A percentile compares a stretch with the other conserved stretches of the same genome.
Evolutionary conservation across 2,329 filamentous ascomycete species (phyloP).

Genomic region (Ophiosphaerella herpotricha): DNA sequence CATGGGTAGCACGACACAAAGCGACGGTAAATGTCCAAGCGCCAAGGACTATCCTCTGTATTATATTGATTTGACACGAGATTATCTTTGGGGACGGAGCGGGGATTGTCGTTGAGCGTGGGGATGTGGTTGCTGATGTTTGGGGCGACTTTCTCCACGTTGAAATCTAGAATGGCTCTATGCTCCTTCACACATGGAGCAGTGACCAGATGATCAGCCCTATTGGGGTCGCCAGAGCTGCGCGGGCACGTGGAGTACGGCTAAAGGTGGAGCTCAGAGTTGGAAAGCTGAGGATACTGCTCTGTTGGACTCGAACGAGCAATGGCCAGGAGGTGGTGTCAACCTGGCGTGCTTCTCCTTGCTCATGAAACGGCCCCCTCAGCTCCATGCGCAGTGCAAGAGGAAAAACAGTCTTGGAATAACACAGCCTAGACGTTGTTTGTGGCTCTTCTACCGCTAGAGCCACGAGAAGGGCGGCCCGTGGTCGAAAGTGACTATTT

Average conservation of each 20-base stretch:
- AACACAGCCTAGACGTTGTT: background rate
- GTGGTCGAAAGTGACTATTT: constrained; percentile 1
- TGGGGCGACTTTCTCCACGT: constrained; percentile 8
- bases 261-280: background rate
- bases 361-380: background rate
- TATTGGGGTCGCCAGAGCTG: background rate
- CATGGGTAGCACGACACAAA: background rate
- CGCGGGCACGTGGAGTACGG: background rate
- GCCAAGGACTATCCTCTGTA: background rate
- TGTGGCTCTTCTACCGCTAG: constrained; percentile 1
- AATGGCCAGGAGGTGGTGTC: background rate
- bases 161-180: constrained; percentile 7
- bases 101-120: constrained; percentile 6
- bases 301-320: background rate
- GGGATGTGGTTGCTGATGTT: constrained; percentile 11
- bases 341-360: background rate
- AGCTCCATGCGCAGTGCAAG: constrained; percentile 1
- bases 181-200: background rate
- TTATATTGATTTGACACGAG: background rate
- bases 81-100: constrained; percentile 1
- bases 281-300: background rate
- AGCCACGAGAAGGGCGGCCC: constrained; percentile 4
- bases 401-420: background rate
- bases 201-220: constrained; percentile 4
- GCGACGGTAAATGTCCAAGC: background rate